A percentile compares a stretch with the other conserved stretches of the same genome.
Evolutionary conservation across 805 yeast species (phyloP).

Genomic region (Kluyveromyces nonfermentans): DNA sequence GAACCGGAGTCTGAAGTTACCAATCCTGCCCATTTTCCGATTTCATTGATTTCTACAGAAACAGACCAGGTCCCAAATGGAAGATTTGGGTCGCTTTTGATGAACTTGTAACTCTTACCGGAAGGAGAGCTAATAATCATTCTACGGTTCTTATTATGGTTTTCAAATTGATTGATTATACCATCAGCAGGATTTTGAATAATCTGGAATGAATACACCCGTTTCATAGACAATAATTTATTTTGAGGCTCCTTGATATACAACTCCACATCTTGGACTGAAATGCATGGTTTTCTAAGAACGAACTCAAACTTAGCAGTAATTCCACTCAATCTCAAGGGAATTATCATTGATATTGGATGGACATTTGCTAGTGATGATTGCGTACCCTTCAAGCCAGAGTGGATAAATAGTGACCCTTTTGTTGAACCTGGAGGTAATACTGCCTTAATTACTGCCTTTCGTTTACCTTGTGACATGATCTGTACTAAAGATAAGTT

Average conservation of each 20-base stretch:
- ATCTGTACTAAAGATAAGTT: slow-evolving; percentile 68
- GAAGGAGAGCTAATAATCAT: slow-evolving; percentile 76
- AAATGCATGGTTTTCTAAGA: slow-evolving; percentile 61
- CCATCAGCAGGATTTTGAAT: slow-evolving; percentile 54
- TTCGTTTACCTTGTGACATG: slow-evolving; percentile 55
- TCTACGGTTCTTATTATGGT: slow-evolving; percentile 36
- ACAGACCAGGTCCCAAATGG: slow-evolving; percentile 51
- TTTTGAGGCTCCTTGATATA: slow-evolving; percentile 84
- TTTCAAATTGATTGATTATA: slow-evolving; percentile 22
- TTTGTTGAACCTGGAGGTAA: slow-evolving; percentile 59
- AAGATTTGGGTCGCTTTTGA: slow-evolving; percentile 37
- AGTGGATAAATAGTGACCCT: slow-evolving; percentile 69
- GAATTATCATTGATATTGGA: slow-evolving; percentile 64
- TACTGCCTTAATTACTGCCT: slow-evolving; percentile 70
- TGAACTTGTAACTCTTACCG: slow-evolving; percentile 61
- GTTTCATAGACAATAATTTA: slow-evolving; percentile 44
- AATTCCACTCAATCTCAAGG: slow-evolving; percentile 61
- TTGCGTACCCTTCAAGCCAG: slow-evolving; percentile 55
- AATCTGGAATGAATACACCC: slow-evolving; percentile 56
- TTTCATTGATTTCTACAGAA: slow-evolving; percentile 54
- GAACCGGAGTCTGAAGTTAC: slow-evolving; percentile 68
- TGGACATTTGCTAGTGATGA: slow-evolving; percentile 48
- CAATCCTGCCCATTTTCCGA: slow-evolving; percentile 77
- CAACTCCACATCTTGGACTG: slow-evolving; percentile 59
- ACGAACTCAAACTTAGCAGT: slow-evolving; percentile 57